Conservation (phyloP, 768 basidiomycete genomes). For the Candolleomyces eurysporus region DNA sequence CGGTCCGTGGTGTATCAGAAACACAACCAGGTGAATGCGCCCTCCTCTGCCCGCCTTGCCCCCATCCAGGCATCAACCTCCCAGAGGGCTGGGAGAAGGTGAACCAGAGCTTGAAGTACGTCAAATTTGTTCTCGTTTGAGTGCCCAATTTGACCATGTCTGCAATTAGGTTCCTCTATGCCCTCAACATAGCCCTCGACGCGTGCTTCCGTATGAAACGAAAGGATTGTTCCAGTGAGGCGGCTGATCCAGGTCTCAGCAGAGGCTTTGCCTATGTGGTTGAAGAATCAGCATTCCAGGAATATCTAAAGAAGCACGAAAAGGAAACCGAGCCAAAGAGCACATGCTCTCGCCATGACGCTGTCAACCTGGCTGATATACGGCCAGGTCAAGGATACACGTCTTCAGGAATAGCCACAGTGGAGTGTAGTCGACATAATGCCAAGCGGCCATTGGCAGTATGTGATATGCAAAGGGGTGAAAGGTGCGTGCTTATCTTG, state of each 20-base stretch:
- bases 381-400: constrained; percentile 17
- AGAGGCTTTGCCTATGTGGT: constrained; percentile 26
- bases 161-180: too few species aligned
- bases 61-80: constrained; percentile 27
- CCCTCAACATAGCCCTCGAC: constrained; percentile 26
- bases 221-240: constrained; percentile 20
- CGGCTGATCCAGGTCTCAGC: constrained; percentile 24
- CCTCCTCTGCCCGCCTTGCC: constrained; percentile 29
- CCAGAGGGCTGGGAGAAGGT: too few species aligned
- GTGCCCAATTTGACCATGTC: too few species aligned
- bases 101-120: too few species aligned
- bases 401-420: constrained; percentile 25
- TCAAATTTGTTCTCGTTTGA: too few species aligned
- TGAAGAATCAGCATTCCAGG: constrained; percentile 17
- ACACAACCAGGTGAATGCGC: constrained; percentile 24
- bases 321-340: constrained; percentile 19
- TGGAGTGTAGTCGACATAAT: constrained; percentile 29
- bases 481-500: constrained; percentile 18
- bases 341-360: constrained; percentile 13
- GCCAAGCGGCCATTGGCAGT: constrained; percentile 25
- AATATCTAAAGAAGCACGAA: constrained; percentile 14
- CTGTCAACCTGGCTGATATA: constrained; percentile 19
- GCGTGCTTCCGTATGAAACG: constrained; percentile 30
- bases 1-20: constrained; percentile 10
- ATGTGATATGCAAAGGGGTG: constrained; percentile 33